Conservation (phyloP, 1,284 basidiomycete genomes). For the Ganoderma meredithae region DNA sequence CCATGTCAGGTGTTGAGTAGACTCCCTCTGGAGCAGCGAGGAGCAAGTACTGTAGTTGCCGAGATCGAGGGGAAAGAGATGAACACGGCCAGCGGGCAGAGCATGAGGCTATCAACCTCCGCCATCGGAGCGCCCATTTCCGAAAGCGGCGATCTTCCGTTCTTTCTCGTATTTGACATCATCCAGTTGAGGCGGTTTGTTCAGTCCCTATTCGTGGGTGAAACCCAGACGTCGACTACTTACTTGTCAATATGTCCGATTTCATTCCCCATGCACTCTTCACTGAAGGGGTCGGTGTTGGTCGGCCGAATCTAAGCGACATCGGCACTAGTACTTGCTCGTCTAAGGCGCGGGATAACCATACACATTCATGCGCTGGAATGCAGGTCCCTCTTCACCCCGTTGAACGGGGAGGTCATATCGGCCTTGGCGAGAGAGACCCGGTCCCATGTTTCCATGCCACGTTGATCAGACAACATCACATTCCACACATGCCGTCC, state of each 20-base stretch:
- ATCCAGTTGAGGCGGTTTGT: neutral
- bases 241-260: neutral
- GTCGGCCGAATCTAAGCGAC: neutral
- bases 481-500: neutral
- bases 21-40: neutral
- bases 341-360: neutral
- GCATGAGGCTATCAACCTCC: conserved; percentile 30
- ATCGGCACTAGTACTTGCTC: neutral
- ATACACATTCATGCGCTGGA: neutral
- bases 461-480: neutral
- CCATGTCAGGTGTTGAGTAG: neutral
- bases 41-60: neutral
- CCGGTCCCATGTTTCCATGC: neutral
- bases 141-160: neutral
- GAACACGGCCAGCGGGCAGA: neutral
- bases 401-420: too few species aligned
- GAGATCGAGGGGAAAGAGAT: neutral
- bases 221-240: neutral
- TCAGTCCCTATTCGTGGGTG: neutral
- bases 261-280: too few species aligned
- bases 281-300: neutral
- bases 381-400: neutral
- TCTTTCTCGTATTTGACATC: neutral
- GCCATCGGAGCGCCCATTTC: conserved; percentile 10
- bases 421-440: too few species aligned